These are phyloP conservation scores for Lipomyces lipofer DNA, from an alignment of 805 yeast species.

Conservation along the genomic window DNA sequence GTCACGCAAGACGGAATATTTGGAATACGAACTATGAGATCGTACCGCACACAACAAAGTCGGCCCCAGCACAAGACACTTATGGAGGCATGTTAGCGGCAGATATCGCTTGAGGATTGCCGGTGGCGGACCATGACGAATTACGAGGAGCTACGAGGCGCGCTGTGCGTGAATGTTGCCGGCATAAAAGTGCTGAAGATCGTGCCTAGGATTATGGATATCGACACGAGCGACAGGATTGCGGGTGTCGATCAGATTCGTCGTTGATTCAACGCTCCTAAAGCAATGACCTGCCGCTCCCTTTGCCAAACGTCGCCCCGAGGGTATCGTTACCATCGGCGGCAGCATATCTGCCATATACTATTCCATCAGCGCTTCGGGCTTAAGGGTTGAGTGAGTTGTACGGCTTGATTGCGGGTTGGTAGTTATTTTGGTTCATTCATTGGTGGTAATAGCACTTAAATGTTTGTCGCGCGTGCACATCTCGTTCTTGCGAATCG, in stretches of 20 bases:
- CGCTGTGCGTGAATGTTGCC: conserved; percentile 9
- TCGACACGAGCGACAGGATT: not conserved
- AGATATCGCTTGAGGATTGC: too few species aligned
- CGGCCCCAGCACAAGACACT: too few species aligned
- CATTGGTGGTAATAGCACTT: too few species aligned
- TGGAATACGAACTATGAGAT: too few species aligned
- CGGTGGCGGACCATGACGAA: too few species aligned
- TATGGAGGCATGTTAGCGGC: too few species aligned
- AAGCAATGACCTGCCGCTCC: conserved; percentile 1
- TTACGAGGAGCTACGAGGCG: too few species aligned
- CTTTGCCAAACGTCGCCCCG: conserved; percentile 11
- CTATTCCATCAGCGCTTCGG: not conserved
- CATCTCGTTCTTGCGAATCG: not conserved
- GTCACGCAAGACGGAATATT: too few species aligned
- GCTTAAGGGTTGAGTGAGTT: conserved; percentile 10
- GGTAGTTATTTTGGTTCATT: too few species aligned
- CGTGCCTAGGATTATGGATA: not conserved
- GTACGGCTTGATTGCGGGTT: not conserved
- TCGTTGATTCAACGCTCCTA: conserved; percentile 11
- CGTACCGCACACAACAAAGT: too few species aligned
- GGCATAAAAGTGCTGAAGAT: conserved; percentile 1
- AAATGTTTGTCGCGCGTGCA: too few species aligned
- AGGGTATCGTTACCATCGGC: conserved; percentile 16
- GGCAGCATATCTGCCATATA: not conserved
- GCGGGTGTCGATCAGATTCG: conserved; percentile 20